Conservation (phyloP, 2,329 filamentous ascomycete genomes). For the Neopestalotiopsis sp. region DNA sequence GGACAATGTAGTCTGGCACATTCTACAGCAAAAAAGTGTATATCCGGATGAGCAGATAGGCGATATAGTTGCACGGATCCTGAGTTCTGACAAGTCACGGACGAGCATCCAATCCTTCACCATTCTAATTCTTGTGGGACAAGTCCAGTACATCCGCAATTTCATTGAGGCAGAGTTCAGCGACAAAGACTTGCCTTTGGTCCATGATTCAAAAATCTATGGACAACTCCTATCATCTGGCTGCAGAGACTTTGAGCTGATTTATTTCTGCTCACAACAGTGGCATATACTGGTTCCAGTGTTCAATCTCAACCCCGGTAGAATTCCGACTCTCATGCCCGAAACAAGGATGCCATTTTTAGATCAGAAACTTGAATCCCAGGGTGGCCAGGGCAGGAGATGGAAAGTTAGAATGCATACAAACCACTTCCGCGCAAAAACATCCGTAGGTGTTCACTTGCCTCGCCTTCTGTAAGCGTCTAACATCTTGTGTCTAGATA, state of each 20-base stretch:
- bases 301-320: not conserved
- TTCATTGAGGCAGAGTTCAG: not conserved
- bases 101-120: constrained; percentile 3
- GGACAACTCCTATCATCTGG: not conserved
- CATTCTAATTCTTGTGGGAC: not conserved
- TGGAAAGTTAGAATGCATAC: constrained; percentile 22
- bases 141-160: constrained; percentile 1
- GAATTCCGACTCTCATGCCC: not conserved
- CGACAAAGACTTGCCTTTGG: not conserved
- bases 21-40: too few relatives aligned
- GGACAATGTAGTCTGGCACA: not conserved
- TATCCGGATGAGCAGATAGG: not conserved
- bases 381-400: constrained; percentile 22
- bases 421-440: constrained; percentile 11
- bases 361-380: not conserved
- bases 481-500: too few relatives aligned
- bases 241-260: not conserved
- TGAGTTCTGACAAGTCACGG: not conserved
- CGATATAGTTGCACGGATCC: not conserved
- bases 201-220: not conserved
- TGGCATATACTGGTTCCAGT: constrained; percentile 4
- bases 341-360: not conserved
- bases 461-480: not conserved
- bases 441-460: too few relatives aligned
- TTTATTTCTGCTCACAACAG: not conserved